These are phyloP conservation scores for Agapanthus africanus DNA, from an alignment of 106 monocot genomes.

Conservation along the genomic window DNA sequence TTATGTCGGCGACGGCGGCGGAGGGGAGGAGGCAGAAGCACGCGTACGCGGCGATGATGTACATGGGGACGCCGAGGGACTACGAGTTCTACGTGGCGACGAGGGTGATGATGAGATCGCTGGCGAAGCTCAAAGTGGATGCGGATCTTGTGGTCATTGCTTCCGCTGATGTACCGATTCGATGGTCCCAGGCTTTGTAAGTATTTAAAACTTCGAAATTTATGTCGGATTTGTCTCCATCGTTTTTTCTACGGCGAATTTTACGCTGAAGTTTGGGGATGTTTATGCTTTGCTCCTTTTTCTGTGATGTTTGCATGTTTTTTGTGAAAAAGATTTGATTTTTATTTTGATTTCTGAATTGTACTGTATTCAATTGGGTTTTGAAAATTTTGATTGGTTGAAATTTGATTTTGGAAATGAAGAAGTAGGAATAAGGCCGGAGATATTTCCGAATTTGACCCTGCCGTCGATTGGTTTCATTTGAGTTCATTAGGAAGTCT, in stretches of 20 bases:
- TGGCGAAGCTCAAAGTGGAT: slow-evolving; percentile 12
- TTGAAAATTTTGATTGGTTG: no score
- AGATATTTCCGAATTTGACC: slow-evolving; percentile 2
- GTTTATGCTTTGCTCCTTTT: neutral
- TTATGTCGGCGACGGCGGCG: neutral
- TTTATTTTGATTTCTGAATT: neutral
- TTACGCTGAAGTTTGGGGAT: neutral
- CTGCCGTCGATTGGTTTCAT: neutral
- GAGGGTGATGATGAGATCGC: slow-evolving; percentile 23
- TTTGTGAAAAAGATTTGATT: neutral
- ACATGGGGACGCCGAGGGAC: slow-evolving; percentile 29
- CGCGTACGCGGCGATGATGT: slow-evolving; percentile 26
- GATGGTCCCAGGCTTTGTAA: slow-evolving; percentile 11
- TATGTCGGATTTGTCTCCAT: neutral
- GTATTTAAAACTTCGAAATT: no score
- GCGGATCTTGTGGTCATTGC: slow-evolving; percentile 29
- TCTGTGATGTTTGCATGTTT: neutral
- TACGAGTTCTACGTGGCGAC: slow-evolving; percentile 27
- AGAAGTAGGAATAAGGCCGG: no score
- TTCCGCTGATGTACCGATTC: slow-evolving; percentile 15
- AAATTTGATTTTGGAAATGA: no score
- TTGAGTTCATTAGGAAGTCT: neutral
- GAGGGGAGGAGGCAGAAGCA: neutral
- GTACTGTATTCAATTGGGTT: no score
- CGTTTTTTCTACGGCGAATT: neutral